A percentile compares a stretch with the other conserved stretches of the same genome.
Evolutionary conservation across 2,329 filamentous ascomycete species (phyloP).

Genomic region (Talaromyces piceae): DNA sequence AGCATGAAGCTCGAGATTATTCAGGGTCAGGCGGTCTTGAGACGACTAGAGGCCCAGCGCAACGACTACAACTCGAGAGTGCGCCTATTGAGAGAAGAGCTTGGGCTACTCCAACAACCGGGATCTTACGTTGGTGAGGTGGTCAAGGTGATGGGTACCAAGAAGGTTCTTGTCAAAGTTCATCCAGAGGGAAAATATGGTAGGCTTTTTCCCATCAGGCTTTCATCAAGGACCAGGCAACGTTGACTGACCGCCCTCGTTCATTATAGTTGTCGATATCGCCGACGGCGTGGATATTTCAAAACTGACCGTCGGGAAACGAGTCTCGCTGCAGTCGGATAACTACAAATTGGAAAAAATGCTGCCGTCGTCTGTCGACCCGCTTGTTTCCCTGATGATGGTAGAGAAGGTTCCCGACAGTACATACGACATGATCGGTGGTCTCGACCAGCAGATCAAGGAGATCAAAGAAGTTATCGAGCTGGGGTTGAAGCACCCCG

Average conservation of each 20-base stretch:
- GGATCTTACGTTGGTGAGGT: slow-evolving; percentile 98
- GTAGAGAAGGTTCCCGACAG: slow-evolving; percentile 99
- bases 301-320: slow-evolving; percentile 96
- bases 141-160: slow-evolving; percentile 99
- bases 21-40: slow-evolving; percentile 90
- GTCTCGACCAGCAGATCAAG: slow-evolving; percentile 97
- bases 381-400: slow-evolving; percentile 99
- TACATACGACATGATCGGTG: slow-evolving; percentile 99
- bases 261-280: slow-evolving; percentile 75
- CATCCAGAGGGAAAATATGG: slow-evolving; percentile 99
- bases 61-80: slow-evolving; percentile 99
- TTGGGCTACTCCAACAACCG: slow-evolving; percentile 91
- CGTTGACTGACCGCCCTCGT: slow-evolving; percentile 1
- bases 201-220: slow-evolving; percentile 29
- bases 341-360: slow-evolving; percentile 99
- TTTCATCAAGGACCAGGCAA: not conserved
- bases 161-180: slow-evolving; percentile 98
- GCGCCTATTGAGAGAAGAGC: slow-evolving; percentile 85
- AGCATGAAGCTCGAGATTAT: slow-evolving; percentile 99
- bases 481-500: slow-evolving; percentile 93
- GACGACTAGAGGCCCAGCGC: slow-evolving; percentile 90
- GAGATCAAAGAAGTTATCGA: slow-evolving; percentile 99
- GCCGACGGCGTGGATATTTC: slow-evolving; percentile 87
- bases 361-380: slow-evolving; percentile 94
- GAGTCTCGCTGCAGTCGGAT: slow-evolving; percentile 91